Base-by-base conservation (phyloP, 2,329 filamentous ascomycete genomes). In the Diaporthe sp. region DNA sequence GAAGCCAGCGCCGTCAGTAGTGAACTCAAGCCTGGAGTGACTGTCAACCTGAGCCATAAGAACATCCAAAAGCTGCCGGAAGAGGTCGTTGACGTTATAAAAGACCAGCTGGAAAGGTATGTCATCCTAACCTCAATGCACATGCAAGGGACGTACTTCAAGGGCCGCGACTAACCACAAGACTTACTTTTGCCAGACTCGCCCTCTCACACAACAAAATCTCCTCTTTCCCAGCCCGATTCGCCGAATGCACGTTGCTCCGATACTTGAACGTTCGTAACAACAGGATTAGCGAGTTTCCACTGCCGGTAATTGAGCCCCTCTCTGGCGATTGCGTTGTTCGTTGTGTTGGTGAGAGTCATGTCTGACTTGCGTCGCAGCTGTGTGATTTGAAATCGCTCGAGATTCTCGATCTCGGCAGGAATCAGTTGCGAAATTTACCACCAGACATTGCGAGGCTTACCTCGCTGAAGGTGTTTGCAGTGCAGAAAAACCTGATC, bases 361-460 rank as follows among this genome's bases (percentile, higher is more conserved):
- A 44, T 61, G 28, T 65, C 78, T 71, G 44, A 71, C 67, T 73
- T 80, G 70, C 78, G 78, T 31, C 51, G 31, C 82, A 98, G 95
- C 91, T 98, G 75, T 96, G 96, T 82, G 92, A 95, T 83, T 89
- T 98, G 77, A 93, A 91, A 71, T 94, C 95, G 47, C 90, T 98
- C 73, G 96, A 98, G 85, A 98, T 98, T 76, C 90, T 98, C 77
- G 96, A 98, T 85, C 89, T 98, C 73, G 96, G 95, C 82, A 92
- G 94, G 80, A 98, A 98, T 83, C 95, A 94, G 83, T 92, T 98
- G 77, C 91, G 90, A 65, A 87, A 90, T 13, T 89, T 98, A 2
- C 95, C 96, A 0, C 91, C 93, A 63, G 94, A 96, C 72, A 94
- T 98, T 77, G 91, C 90, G 76, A 95, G 92, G 81, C 88, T 98